Base-by-base conservation (phyloP, 1,139 yeast species). In the Kodamaea sp. region DNA sequence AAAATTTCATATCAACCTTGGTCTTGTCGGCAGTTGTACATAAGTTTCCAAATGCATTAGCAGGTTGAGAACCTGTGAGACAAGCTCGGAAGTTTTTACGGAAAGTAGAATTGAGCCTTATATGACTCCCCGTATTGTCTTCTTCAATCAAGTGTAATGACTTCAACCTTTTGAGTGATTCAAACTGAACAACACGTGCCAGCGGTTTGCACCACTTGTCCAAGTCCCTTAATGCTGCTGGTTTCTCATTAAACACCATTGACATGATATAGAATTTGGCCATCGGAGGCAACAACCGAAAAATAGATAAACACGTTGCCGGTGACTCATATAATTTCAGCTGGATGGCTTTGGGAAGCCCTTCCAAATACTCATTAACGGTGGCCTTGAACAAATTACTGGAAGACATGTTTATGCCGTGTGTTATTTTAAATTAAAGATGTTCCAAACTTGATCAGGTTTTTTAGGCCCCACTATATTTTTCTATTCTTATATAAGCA, bases 291-390 rank as follows among this genome's bases (percentile, higher is more conserved):
- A 94, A 70, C 44, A 92, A 70, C 47, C 98, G 74, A 59, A 82
- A 90, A 20, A 92, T 83, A 2, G 98, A 95, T 36, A 92, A 69
- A 57, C 97, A 90, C 41, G 98, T 88, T 10, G 97, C 96, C 2
- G 98, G 96, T 38, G 78, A 70, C 43, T 64, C 72, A 61, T 85
- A 92, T 24, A 92, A 73, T 53, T 90, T 77, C 22, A 84, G 74
- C 51, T 89, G 90, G 10, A 89, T 88, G 6, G 84, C 70, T 53
- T 84, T 88, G 2, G 97, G 96, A 11, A 92, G 78, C 12, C 86
- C 89, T 55, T 89, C 97, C 43, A 92, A 70, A 59, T 92, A 90
- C 52, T 86, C 95, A 55, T 86, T 87, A 48, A 92, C 95, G 5
- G 92, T 85, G 30, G 84, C 77, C 54, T 80, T 82, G 62, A 82